Evolutionary conservation across 2,329 filamentous ascomycete species (phyloP).

Genomic region (Graphiopsis chlorocephala): DNA sequence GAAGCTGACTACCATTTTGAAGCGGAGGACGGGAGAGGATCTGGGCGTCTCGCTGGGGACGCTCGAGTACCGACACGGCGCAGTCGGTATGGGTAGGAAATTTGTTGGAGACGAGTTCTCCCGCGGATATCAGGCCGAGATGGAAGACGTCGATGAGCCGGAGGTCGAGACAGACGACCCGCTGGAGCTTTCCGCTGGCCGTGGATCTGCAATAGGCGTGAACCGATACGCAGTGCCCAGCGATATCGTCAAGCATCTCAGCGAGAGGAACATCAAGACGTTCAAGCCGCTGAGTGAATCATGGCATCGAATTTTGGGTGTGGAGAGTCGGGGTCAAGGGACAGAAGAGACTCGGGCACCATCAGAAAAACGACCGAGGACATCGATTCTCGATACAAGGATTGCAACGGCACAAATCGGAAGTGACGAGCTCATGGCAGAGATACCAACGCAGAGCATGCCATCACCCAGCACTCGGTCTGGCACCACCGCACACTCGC

Average conservation of each 20-base stretch:
- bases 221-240: constrained; percentile 21
- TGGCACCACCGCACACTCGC: no score
- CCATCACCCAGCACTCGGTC: no score
- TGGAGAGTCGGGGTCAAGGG: no score
- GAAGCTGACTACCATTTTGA: neutral
- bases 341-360: neutral
- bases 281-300: constrained; percentile 21
- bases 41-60: constrained; percentile 21
- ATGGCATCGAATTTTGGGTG: constrained; percentile 15
- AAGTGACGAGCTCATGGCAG: no score
- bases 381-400: neutral
- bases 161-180: constrained; percentile 24
- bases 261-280: constrained; percentile 21
- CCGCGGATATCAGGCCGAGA: constrained; percentile 24
- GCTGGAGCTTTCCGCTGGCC: constrained; percentile 21
- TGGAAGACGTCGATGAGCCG: constrained; percentile 22
- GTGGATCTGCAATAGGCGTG: constrained; percentile 17
- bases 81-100: constrained; percentile 20
- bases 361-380: neutral
- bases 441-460: no score
- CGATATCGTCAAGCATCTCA: constrained; percentile 27
- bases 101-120: constrained; percentile 21
- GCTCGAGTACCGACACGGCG: constrained; percentile 17
- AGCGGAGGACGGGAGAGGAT: constrained; percentile 20
- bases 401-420: neutral